Base-by-base conservation (phyloP, 129 eudicot genomes). In the Sambucus nigra region DNA sequence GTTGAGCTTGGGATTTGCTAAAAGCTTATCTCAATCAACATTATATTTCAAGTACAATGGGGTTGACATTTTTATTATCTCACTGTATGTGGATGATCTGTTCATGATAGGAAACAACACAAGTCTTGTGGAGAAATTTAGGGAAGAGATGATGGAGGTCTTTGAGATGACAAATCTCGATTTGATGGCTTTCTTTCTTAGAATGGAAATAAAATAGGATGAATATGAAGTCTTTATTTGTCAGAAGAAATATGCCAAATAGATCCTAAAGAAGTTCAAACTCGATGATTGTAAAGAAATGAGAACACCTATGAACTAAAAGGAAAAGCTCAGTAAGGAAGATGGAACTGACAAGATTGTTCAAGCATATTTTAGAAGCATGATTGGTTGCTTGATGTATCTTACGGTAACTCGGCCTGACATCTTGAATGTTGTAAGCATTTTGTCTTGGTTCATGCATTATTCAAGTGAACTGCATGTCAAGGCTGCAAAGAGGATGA, bases 371-470 rank as follows among this genome's bases (percentile, higher is more conserved):
- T 50, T 4, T 14, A 50, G 31, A 14, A 23, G 18, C 8, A 1
- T n/a, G n/a, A n/a, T n/a, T n/a, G n/a, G n/a, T n/a, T n/a, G n/a
- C n/a, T n/a, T n/a, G n/a, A n/a, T n/a, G n/a, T n/a, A n/a, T n/a
- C n/a, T 57, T 2, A 57, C 49, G n/a, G 49, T 31, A 3, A 57
- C 49, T 17, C 35, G 49, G 50, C 63, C 29, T 14, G 31, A 57
- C 45, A 57, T 57, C 16, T 38, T 19, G 46, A 33, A 22, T 57
- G 63, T 16, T 19, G 63, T 57, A 40, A 57, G 63, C 50, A 57
- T 57, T 57, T 21, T 57, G 16, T 57, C 26, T 40, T 5, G 31
- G 20, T 57, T 35, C 26, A 57, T 57, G 63, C 63, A 57, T 39
- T 39, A 7, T 19, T 1, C 63, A 0, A 57, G 33, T 19, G 28